phyloP scores from a whole-genome alignment of 2,329 filamentous ascomycete species.

The Neofusicoccum umdonicola region DNA sequence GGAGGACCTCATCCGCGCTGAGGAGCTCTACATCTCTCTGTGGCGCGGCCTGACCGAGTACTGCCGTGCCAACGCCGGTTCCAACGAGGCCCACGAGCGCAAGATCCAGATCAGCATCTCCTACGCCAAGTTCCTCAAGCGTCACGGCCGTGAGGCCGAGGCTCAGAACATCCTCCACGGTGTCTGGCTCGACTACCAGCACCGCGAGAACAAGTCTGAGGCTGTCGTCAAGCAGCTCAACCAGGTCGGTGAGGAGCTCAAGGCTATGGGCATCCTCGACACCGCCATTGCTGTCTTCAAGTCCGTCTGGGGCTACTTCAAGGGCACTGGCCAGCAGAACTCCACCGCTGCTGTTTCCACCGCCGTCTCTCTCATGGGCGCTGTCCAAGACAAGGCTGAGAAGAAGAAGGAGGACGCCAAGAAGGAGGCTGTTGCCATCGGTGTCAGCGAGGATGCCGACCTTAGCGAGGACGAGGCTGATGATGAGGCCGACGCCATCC shows the following conservation, averaged over 20 bases:
- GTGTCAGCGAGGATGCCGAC: constrained; percentile 46
- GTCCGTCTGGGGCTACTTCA: constrained; percentile 26
- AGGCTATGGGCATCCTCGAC: constrained; percentile 17
- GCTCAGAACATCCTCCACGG: constrained; percentile 17
- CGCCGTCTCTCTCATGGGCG: constrained; percentile 25
- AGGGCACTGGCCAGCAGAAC: constrained; percentile 26
- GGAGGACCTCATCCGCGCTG: constrained; percentile 25
- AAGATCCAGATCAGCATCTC: constrained; percentile 17
- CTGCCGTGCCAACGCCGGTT: constrained; percentile 10
- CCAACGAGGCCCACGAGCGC: constrained; percentile 14
- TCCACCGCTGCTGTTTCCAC: constrained; percentile 27
- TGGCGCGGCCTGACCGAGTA: constrained; percentile 17
- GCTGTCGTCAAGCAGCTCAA: constrained; percentile 17
- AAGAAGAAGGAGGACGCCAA: constrained; percentile 23
- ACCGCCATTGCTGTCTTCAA: constrained; percentile 18
- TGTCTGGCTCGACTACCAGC: constrained; percentile 19
- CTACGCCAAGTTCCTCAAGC: constrained; percentile 16
- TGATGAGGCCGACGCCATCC: constrained; percentile 17
- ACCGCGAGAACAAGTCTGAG: constrained; percentile 18
- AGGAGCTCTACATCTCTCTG: constrained; percentile 24
- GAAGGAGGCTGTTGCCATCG: constrained; percentile 15
- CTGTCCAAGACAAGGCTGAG: constrained; percentile 21
- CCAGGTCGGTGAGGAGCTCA: constrained; percentile 17
- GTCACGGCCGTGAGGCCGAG: constrained; percentile 14
- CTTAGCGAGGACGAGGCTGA: constrained; percentile 50